Evolutionary conservation across 208 protist genomes (phyloP), one percentile per base, ranked within the genome.

Genomic region (Trypanosoma scelopori): DNA sequence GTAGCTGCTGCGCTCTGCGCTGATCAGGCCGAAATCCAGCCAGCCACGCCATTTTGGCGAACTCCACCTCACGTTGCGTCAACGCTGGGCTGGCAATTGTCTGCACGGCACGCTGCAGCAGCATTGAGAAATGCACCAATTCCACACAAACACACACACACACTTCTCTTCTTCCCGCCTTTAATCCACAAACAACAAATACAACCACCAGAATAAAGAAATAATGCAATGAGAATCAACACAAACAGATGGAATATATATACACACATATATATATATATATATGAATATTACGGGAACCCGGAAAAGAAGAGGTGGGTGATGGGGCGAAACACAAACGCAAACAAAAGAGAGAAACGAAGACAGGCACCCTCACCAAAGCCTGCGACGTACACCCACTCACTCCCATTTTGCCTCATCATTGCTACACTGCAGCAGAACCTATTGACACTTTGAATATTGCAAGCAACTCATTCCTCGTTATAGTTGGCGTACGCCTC

Each of bases 11-110:
- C 9, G 79, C 71, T 23, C 73, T 68, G 20, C 90, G 87, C 64
- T 89, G 84, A 72, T 96, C 87, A 7, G 83, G 78, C 28, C 90
- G 83, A 6, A 92, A 61, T 3, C 90, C 90, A 12, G 79, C 78
- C 23, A 59, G 55, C 87, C 90, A 96, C 42, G 87, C 79, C 1
- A 62, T 51, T 16, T 63, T 72, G 1, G 85, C 74, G 69, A 96
- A 93, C 45, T 75, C 76, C 16, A 81, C 79, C 43, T 93, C 89
- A 23, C 81, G 83, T 53, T 79, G 65, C 43, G 71, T 46, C 25
- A 95, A 73, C 49, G 80, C 79, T 11, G 68, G 68, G 15, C 59
- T 60, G 27, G 68, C 58, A 42, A 73, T 60, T 11, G 48, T 47
- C 51, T 50, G 47, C 5, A 52, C 47, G 1, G 66, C 48, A 30